Conservation (phyloP, 257 asterid species). For the Solanum sejunctum region DNA sequence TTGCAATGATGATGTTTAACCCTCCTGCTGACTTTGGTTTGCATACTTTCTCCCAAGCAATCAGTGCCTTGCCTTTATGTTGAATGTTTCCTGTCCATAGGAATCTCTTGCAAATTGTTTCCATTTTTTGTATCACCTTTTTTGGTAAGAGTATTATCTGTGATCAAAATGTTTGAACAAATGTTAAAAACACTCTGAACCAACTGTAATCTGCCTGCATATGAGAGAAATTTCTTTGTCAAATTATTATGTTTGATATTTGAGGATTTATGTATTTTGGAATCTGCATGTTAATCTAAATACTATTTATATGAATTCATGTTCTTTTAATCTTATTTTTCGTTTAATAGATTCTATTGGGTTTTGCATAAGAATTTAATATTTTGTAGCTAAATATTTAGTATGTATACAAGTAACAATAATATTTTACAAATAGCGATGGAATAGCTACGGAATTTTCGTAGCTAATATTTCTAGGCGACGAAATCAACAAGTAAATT, state of each 20-base stretch:
- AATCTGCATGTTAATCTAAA: background rate
- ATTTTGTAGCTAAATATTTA: background rate
- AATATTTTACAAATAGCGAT: background rate
- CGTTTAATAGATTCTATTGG: background rate
- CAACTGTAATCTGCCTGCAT: no score
- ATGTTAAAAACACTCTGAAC: no score
- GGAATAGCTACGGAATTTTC: background rate
- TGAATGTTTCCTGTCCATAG: no score
- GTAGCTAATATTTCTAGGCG: background rate
- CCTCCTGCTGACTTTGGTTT: no score
- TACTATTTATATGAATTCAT: background rate
- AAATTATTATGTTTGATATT: background rate
- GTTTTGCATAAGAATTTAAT: background rate
- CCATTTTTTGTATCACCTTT: no score
- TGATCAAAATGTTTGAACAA: no score
- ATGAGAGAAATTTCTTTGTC: no score
- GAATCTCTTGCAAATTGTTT: no score
- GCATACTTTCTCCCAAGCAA: no score
- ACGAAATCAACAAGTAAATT: background rate
- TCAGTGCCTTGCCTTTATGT: no score
- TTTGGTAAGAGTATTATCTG: no score
- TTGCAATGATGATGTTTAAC: no score
- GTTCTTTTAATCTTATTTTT: background rate
- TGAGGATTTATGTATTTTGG: background rate
- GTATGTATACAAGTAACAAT: background rate